phyloP scores from a whole-genome alignment of 768 basidiomycete species.

The Boletales sp. region DNA sequence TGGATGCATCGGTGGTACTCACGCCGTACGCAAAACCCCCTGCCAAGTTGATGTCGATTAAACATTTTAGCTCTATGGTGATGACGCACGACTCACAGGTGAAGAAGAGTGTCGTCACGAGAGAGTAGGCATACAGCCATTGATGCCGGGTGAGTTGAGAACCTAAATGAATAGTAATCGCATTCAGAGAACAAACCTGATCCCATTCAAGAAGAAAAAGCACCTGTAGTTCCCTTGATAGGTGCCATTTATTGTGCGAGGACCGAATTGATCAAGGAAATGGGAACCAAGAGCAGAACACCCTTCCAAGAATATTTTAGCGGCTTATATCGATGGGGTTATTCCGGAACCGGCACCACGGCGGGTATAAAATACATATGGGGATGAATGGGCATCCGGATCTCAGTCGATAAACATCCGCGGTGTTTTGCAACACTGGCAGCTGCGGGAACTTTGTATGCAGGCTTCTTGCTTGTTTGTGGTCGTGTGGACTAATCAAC shows the following conservation, averaged over 20 bases:
- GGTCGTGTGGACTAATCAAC: not conserved
- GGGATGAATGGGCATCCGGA: not conserved
- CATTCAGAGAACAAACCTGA: not conserved
- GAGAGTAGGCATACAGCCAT: constrained; percentile 58
- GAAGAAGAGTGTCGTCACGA: constrained; percentile 76
- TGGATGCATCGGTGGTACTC: constrained; percentile 17
- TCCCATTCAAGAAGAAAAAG: not conserved
- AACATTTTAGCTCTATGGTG: not conserved
- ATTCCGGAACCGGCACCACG: constrained; percentile 1
- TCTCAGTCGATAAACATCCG: not conserved
- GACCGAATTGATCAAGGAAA: not conserved
- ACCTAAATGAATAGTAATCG: constrained; percentile 10
- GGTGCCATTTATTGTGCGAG: constrained; percentile 31
- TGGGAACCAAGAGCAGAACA: not conserved
- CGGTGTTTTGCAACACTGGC: not conserved
- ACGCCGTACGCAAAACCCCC: constrained; percentile 72
- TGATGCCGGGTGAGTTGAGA: constrained; percentile 42
- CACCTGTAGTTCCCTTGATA: constrained; percentile 42
- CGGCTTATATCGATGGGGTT: constrained; percentile 11
- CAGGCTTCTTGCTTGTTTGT: not conserved
- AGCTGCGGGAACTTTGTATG: not conserved
- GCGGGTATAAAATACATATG: constrained; percentile 3
- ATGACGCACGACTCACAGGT: constrained; percentile 44
- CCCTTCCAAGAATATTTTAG: not conserved
- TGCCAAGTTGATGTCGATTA: constrained; percentile 11